phyloP scores from a whole-genome alignment of 495 filamentous ascomycete species.

The Tuber umbilicatum region DNA sequence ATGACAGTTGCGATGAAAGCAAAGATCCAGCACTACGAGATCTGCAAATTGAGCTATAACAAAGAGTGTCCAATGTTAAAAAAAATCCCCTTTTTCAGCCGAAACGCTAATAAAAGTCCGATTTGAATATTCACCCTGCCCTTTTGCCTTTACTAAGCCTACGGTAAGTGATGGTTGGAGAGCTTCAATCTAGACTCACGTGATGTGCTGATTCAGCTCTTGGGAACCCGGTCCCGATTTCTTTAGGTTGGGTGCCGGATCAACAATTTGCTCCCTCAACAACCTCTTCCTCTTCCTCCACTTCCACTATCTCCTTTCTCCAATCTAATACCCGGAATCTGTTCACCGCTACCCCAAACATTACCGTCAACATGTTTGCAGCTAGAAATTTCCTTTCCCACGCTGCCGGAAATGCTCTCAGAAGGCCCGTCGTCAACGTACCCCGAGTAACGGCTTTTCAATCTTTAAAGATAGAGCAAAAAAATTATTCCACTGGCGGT shows the following conservation, averaged over 20 bases:
- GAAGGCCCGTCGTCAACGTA: conserved; percentile 37
- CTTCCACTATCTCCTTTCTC: not conserved
- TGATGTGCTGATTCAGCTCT: conserved; percentile 2
- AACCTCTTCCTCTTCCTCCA: not conserved
- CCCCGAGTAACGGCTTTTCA: conserved; percentile 44
- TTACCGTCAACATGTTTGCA: not conserved
- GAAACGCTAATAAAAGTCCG: too few relatives aligned
- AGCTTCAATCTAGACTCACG: not conserved
- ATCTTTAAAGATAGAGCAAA: conserved; percentile 50
- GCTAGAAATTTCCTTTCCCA: conserved; percentile 24
- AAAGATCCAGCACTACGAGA: too few relatives aligned
- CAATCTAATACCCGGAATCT: not conserved
- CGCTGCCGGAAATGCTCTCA: conserved; percentile 20
- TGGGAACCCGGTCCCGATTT: not conserved
- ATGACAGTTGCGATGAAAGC: too few relatives aligned
- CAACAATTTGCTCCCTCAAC: not conserved
- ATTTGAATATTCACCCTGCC: not conserved
- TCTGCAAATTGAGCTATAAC: too few relatives aligned
- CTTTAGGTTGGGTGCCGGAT: not conserved
- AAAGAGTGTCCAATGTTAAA: too few relatives aligned
- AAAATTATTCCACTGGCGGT: conserved; percentile 47
- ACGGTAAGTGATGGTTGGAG: too few relatives aligned
- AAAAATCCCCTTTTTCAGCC: too few relatives aligned
- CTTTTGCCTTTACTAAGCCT: not conserved
- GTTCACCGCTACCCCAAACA: not conserved